These are phyloP conservation scores for Xerocomus potaroensis DNA, from an alignment of 768 basidiomycete genomes.

Conservation along the genomic window DNA sequence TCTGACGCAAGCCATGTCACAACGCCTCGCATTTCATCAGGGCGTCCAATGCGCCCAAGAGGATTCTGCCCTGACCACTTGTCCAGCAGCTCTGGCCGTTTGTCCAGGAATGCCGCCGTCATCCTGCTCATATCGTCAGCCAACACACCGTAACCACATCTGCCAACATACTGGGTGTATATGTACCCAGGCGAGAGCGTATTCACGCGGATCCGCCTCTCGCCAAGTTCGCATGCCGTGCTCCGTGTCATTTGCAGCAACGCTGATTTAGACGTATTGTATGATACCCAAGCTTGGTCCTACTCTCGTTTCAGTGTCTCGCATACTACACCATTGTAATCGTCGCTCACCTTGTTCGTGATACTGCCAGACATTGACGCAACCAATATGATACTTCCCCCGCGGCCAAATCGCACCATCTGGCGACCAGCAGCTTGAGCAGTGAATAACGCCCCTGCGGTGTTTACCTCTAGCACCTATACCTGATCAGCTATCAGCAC, in stretches of 20 bases:
- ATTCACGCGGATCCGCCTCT: constrained; percentile 65
- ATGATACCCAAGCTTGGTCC: constrained; percentile 74
- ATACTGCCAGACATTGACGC: constrained; percentile 65
- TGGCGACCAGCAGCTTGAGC: constrained; percentile 58
- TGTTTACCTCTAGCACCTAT: constrained; percentile 64
- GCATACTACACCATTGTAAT: not conserved
- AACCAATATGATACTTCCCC: constrained; percentile 55
- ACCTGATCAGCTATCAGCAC: not conserved
- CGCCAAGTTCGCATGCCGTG: constrained; percentile 78
- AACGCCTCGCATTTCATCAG: constrained; percentile 72
- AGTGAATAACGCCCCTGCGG: constrained; percentile 56
- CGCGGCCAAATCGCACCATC: constrained; percentile 46
- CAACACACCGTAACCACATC: constrained; percentile 7
- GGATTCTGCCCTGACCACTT: constrained; percentile 72
- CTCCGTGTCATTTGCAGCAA: constrained; percentile 78
- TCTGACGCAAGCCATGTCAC: constrained; percentile 70
- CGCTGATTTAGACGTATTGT: constrained; percentile 74
- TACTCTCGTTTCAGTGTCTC: constrained; percentile 28
- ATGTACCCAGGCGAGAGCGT: constrained; percentile 74
- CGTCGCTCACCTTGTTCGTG: constrained; percentile 55
- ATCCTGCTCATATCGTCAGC: too few species aligned
- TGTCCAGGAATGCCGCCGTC: constrained; percentile 70
- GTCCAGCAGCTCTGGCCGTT: constrained; percentile 54
- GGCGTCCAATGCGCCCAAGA: constrained; percentile 63
- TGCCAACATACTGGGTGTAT: constrained; percentile 49